Evolutionary conservation across 805 yeast genomes (phyloP).

Genomic region (Zygotorulaspora sp.): DNA sequence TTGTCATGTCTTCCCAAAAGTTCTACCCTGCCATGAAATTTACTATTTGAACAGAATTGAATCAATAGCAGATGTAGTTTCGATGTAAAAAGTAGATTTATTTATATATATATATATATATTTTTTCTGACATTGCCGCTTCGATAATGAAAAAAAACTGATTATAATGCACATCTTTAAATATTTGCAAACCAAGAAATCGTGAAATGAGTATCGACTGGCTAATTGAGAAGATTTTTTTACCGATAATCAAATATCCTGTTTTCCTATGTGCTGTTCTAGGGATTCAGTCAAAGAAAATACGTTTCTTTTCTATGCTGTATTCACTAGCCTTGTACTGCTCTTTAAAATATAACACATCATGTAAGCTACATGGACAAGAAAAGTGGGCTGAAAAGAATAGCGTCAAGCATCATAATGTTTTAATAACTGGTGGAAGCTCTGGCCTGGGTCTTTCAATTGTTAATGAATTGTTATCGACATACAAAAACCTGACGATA

Average conservation of each 20-base stretch:
- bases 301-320: slow-evolving; percentile 1
- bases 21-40: slow-evolving; percentile 1
- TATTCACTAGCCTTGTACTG: slow-evolving; percentile 13
- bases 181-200: too few species aligned
- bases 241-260: slow-evolving; percentile 24
- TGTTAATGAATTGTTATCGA: slow-evolving; percentile 17
- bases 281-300: slow-evolving; percentile 1
- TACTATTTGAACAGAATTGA: too few species aligned
- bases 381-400: slow-evolving; percentile 9
- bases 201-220: slow-evolving; percentile 18
- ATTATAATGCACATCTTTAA: too few species aligned
- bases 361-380: slow-evolving; percentile 9
- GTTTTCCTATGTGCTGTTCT: slow-evolving; percentile 12
- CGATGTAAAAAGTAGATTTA: too few species aligned
- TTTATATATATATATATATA: too few species aligned
- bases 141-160: too few species aligned
- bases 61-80: too few species aligned
- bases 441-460: slow-evolving; percentile 36
- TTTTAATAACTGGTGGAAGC: slow-evolving; percentile 39
- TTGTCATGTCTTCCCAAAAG: slow-evolving; percentile 16
- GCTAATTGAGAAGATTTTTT: slow-evolving; percentile 13
- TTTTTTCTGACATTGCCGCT: too few species aligned
- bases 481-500: slow-evolving; percentile 23
- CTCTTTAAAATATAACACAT: slow-evolving; percentile 7
- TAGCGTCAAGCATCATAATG: slow-evolving; percentile 11